Evolutionary conservation across 2,329 filamentous ascomycete species (phyloP).

Genomic region (Thielaviopsis cerberus): DNA sequence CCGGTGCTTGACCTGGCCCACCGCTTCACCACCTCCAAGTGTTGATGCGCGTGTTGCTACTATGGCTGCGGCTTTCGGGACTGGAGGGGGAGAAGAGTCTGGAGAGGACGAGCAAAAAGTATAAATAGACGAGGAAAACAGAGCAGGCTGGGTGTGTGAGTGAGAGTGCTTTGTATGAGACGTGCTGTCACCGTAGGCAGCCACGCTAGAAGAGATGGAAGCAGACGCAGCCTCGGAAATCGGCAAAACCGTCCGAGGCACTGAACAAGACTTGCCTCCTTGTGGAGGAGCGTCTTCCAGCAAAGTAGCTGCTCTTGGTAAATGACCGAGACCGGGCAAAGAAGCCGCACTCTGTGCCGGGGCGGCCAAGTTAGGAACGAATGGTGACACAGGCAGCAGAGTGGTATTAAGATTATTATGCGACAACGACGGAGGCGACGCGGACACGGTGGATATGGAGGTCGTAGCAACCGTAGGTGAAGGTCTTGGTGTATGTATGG

Average conservation of each 20-base stretch:
- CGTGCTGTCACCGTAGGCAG: background rate
- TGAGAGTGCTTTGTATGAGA: background rate
- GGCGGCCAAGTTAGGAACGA: background rate
- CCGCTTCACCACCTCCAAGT: constrained; percentile 5
- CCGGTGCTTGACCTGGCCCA: background rate
- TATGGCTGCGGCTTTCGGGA: constrained; percentile 10
- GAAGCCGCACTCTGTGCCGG: background rate
- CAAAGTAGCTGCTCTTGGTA: background rate
- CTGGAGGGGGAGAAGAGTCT: background rate
- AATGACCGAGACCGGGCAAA: background rate
- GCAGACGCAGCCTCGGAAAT: background rate
- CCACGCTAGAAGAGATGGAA: background rate
- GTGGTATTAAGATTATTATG: background rate
- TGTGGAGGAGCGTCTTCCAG: background rate
- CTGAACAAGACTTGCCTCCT: background rate
- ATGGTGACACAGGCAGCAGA: background rate
- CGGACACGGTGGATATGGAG: background rate
- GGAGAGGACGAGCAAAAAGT: background rate
- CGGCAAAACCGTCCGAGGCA: background rate
- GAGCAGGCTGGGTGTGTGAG: background rate
- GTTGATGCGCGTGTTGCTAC: constrained; percentile 9
- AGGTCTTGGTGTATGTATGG: no score
- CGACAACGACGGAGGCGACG: background rate
- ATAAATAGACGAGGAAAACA: background rate
- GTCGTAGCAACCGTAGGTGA: background rate